phyloP scores from a whole-genome alignment of 257 asterid species.

The Rubia yunnanensis region DNA sequence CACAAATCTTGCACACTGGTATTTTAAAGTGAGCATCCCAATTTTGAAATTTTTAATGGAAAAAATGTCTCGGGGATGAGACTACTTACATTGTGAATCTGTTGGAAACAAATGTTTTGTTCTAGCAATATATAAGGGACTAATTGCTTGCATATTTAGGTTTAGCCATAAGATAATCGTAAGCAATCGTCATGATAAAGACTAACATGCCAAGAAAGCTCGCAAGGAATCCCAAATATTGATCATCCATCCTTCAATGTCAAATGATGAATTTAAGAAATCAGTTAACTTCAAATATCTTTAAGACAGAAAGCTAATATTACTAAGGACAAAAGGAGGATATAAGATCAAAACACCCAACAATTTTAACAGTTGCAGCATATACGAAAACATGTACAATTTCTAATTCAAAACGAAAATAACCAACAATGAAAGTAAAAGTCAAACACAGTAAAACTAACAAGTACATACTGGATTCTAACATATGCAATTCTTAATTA shows the following conservation, averaged over 20 bases:
- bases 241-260: conserved; percentile 22
- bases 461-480: too few relatives aligned
- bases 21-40: too few relatives aligned
- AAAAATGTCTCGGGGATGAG: neutral
- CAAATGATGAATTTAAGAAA: neutral
- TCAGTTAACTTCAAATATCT: neutral
- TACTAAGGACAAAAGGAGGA: neutral
- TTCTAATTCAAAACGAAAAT: too few relatives aligned
- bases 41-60: too few relatives aligned
- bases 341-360: neutral
- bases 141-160: conserved; percentile 21
- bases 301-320: neutral
- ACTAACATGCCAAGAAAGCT: conserved; percentile 17
- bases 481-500: too few relatives aligned
- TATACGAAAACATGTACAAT: too few relatives aligned
- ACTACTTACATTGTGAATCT: neutral
- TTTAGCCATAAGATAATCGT: conserved; percentile 24
- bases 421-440: too few relatives aligned
- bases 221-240: conserved; percentile 18
- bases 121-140: neutral
- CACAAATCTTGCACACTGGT: neutral
- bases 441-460: too few relatives aligned
- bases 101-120: neutral
- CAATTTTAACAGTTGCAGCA: too few relatives aligned
- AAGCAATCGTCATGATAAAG: conserved; percentile 13